These are phyloP conservation scores for Thecaphora thlaspeos DNA, from an alignment of 1,284 basidiomycete species.

Conservation along the genomic window DNA sequence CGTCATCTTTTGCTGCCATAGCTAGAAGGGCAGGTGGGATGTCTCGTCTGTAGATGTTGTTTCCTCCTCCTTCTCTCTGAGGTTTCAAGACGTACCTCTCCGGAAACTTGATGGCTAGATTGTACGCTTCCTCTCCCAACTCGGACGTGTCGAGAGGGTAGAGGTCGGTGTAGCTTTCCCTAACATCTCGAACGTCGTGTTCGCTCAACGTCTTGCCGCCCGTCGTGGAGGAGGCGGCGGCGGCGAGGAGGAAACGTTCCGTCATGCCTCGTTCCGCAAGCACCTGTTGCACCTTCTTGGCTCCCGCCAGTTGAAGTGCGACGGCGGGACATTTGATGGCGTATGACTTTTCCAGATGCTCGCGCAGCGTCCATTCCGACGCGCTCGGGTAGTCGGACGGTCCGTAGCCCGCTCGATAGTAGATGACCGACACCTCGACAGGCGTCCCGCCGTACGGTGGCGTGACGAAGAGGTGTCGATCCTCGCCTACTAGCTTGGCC, in stretches of 20 bases:
- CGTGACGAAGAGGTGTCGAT: slow-evolving; percentile 1
- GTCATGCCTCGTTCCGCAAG: slow-evolving; percentile 73
- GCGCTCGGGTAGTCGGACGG: slow-evolving; percentile 74
- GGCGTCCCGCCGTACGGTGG: slow-evolving; percentile 13
- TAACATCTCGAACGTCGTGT: slow-evolving; percentile 9
- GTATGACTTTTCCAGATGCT: slow-evolving; percentile 71
- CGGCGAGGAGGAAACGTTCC: slow-evolving; percentile 65
- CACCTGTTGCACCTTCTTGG: slow-evolving; percentile 93
- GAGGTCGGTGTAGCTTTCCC: slow-evolving; percentile 34
- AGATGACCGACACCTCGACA: slow-evolving; percentile 76
- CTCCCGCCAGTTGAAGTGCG: slow-evolving; percentile 86
- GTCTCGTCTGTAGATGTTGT: slow-evolving; percentile 84
- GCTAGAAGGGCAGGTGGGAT: slow-evolving; percentile 80
- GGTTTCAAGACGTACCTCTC: slow-evolving; percentile 83
- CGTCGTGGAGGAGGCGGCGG: background rate
- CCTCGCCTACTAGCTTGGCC: slow-evolving; percentile 3
- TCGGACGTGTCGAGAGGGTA: slow-evolving; percentile 60
- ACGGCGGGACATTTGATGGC: slow-evolving; percentile 94
- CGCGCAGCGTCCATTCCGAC: slow-evolving; percentile 70
- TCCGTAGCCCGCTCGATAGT: slow-evolving; percentile 84
- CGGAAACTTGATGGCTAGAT: slow-evolving; percentile 64
- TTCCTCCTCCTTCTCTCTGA: slow-evolving; percentile 93
- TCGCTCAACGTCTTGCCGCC: background rate
- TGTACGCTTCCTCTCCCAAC: slow-evolving; percentile 61
- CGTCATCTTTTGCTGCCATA: too few species aligned